phyloP scores from a whole-genome alignment of 371 early-diverging fungal species.

The Smittium culicis region DNA sequence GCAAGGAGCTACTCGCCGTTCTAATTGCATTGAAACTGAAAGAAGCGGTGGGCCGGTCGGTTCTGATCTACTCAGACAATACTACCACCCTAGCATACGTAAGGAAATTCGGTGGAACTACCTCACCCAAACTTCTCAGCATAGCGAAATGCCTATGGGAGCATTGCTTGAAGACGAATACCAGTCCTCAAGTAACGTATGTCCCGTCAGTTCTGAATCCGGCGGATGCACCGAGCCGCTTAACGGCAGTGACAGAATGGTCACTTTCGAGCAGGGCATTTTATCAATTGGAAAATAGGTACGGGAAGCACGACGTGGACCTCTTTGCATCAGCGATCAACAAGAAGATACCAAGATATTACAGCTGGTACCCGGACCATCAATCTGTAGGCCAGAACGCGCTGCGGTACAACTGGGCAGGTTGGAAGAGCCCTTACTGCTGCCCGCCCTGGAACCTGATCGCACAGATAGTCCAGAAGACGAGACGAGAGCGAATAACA shows the following conservation, averaged over 20 bases:
- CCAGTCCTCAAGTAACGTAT: not conserved
- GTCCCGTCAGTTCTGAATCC: not conserved
- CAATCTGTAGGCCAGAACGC: not conserved
- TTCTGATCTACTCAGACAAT: slow-evolving; percentile 2
- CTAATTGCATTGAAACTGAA: not conserved
- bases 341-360: not conserved
- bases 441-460: not conserved
- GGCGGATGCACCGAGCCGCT: not conserved
- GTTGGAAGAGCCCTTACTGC: too few relatives aligned
- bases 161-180: not conserved
- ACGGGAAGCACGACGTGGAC: not conserved
- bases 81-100: slow-evolving; percentile 8
- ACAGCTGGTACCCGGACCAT: not conserved
- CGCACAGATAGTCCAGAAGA: not conserved
- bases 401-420: too few relatives aligned
- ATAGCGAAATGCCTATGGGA: not conserved
- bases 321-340: not conserved
- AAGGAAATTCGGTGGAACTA: not conserved
- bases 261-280: not conserved
- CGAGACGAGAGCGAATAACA: not conserved
- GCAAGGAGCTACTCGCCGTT: not conserved
- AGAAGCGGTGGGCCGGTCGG: not conserved
- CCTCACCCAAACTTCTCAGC: not conserved
- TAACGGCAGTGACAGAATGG: not conserved
- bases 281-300: not conserved